Evolutionary conservation across 2,329 filamentous ascomycete species (phyloP), one percentile per base, ranked within the genome.

Genomic region (Diaporthe citrichinensis): DNA sequence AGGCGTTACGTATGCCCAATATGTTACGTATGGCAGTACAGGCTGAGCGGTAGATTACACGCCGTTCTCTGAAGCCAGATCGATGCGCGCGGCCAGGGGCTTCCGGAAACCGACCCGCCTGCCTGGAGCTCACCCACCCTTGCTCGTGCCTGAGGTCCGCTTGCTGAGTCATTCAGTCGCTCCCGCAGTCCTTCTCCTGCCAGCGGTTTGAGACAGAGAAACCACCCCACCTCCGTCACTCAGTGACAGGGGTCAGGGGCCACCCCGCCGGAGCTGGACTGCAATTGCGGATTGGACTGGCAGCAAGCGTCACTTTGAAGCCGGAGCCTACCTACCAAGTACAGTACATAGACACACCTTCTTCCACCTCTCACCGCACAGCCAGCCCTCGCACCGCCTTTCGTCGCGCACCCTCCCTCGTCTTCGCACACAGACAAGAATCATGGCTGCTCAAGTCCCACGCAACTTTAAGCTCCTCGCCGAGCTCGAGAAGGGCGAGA

Each of bases 401-500:
- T 14, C 68, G 46, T 57, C 44, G 31, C 28, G 39, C 41, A 53
- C 31, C 59, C 25, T 41, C 34, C 41, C 41, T 28, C 41, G 39
- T 25, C 69, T 25, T 58, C 25, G 31, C 41, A 17, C 17, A 49
- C 51, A 73, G 59, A 51, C 71, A 46, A 25, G 41, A 34, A 81
- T n/a, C 46, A 84, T 84, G 73, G 81, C 81, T 69, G 82, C 82
- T 61, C 80, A 97, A 86, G 91, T 99, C 75, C 97, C 97, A 77
- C 92, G 97, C 84, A 98, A 98, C 88, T 99, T 99, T 85, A 93
- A 96, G 83, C 91, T 99, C 79, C 90, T 99, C 74, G 97, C 98
- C 85, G 97, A 99, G 92, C 90, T 99, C 28, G 97, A 99, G 88
- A 98, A 98, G 88, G 97, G 97, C 82, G 97, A 99, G 88, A 99